Base-by-base conservation (phyloP, 495 filamentous ascomycete species). In the Podospora sp. region DNA sequence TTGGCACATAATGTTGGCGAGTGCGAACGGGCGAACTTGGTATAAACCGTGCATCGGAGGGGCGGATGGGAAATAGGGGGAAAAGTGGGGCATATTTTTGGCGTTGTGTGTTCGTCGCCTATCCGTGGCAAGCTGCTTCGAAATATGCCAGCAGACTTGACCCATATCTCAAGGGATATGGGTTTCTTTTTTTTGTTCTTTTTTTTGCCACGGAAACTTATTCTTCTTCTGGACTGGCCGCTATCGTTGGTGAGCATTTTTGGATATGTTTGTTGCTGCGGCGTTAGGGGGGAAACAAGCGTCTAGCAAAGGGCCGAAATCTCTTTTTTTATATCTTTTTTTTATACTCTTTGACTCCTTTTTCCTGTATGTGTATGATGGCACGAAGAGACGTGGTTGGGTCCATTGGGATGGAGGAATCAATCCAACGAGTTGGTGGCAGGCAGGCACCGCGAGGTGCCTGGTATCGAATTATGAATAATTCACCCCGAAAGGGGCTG, bases 1-100 rank as follows among this genome's bases (percentile, higher is more conserved):
- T 52, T 68, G 20, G 66, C 57, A 52, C 52, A 65, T 65, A 60
- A 46, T 60, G 33, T 51, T 35, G 40, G 18, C 52, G 33, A 65
- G 36, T 16, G 22, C 35, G 21, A 50, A 21, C 11, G 36, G n/a
- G 6, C 8, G 40, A 50, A 46, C 21, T 50, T 26, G 60, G 60
- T 60, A 33, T 60, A 35, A 20, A 27, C 25, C 12, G 26, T 16
- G 4, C 18, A 35, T 24, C 22, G 9, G 21, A 1, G 16, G 21
- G 52, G 46, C 22, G 62, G 46, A 49, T 5, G 2, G 62, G 36
- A 50, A 60, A 60, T 46, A 20, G 21, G 60, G 60, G 33, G n/a
- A 62, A 29, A 33, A 60, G 40, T 33, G 58, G 65, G 27, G 40
- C 65, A 67, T 53, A 16, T 18, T 61, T 46, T 50, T 52, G 65